Evolutionary conservation across 768 basidiomycete species (phyloP).

Genomic region (Paxillus involutus): DNA sequence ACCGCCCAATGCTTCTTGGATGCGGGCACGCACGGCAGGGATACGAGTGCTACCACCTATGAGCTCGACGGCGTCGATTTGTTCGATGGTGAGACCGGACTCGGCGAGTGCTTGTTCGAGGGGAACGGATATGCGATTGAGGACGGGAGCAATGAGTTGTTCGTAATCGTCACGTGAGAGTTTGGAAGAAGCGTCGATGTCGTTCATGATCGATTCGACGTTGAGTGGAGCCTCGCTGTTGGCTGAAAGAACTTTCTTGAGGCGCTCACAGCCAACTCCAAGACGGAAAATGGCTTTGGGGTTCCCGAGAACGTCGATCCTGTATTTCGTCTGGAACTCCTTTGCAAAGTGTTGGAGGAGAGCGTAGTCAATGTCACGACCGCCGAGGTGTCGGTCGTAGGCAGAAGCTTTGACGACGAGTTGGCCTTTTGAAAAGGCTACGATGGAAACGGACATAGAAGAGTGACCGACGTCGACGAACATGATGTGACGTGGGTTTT

Average conservation of each 20-base stretch:
- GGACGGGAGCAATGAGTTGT: conserved; percentile 67
- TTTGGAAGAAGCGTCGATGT: conserved; percentile 88
- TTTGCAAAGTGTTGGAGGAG: conserved; percentile 85
- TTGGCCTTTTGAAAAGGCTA: conserved; percentile 94
- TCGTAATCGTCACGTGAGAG: conserved; percentile 85
- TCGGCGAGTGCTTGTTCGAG: conserved; percentile 78
- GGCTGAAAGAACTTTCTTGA: conserved; percentile 96
- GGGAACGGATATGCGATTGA: conserved; percentile 75
- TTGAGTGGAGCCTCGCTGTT: conserved; percentile 86
- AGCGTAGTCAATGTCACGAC: conserved; percentile 93
- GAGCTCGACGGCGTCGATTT: conserved; percentile 90
- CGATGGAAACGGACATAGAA: conserved; percentile 80
- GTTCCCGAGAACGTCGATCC: conserved; percentile 89
- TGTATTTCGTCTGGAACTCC: conserved; percentile 97
- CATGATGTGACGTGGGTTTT: conserved; percentile 81
- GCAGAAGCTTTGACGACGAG: conserved; percentile 84
- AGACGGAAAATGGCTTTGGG: conserved; percentile 95
- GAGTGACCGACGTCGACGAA: conserved; percentile 98
- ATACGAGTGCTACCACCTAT: conserved; percentile 93
- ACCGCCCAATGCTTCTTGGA: conserved; percentile 79
- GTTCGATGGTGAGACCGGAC: conserved; percentile 76
- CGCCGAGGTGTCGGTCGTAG: conserved; percentile 92
- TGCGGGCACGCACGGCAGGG: conserved; percentile 86
- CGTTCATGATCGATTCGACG: conserved; percentile 96
- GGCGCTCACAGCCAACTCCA: conserved; percentile 81